Percentiles rank a stretch among this genome's conserved stretches.
These are phyloP conservation scores for Fomitopsis serialis DNA, from an alignment of 768 basidiomycete genomes.

Conservation along the genomic window DNA sequence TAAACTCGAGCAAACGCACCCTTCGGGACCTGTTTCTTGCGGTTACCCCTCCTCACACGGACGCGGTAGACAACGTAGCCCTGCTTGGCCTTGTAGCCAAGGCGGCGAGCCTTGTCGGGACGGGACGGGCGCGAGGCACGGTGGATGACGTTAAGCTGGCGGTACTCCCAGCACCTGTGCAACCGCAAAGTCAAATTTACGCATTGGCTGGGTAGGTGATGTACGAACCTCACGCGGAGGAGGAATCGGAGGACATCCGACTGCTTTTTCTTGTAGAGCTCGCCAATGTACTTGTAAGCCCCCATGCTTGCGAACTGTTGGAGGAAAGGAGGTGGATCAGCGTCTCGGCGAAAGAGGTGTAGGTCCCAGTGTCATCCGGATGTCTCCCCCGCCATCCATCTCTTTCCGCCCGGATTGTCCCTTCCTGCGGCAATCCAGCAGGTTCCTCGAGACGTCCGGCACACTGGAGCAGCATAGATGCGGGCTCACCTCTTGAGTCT, in stretches of 20 bases:
- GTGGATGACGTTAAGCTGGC: constrained; percentile 97
- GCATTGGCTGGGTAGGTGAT: not conserved
- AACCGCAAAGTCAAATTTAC: not conserved
- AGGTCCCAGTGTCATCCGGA: constrained; percentile 18
- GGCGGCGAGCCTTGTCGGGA: constrained; percentile 97
- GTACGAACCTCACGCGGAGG: constrained; percentile 83
- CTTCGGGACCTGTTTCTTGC: constrained; percentile 98
- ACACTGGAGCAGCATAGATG: constrained; percentile 7
- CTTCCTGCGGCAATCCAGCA: not conserved
- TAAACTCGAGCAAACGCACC: constrained; percentile 41
- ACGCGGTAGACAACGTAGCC: constrained; percentile 98
- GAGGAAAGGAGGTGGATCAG: constrained; percentile 18
- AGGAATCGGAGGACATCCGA: constrained; percentile 97
- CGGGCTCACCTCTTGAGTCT: constrained; percentile 27
- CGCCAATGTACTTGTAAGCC: constrained; percentile 94
- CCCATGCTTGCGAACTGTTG: constrained; percentile 63
- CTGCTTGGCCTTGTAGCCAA: constrained; percentile 99
- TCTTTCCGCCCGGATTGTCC: constrained; percentile 10
- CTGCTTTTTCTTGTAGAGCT: constrained; percentile 98
- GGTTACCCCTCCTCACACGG: constrained; percentile 95
- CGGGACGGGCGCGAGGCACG: constrained; percentile 97
- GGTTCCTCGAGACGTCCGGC: constrained; percentile 3
- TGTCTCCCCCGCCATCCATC: constrained; percentile 24
- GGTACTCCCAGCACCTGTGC: constrained; percentile 93
- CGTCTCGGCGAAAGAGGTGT: constrained; percentile 3